Conservation (phyloP, 176 grass and related monocot genomes). For the Triticum urartu region DNA sequence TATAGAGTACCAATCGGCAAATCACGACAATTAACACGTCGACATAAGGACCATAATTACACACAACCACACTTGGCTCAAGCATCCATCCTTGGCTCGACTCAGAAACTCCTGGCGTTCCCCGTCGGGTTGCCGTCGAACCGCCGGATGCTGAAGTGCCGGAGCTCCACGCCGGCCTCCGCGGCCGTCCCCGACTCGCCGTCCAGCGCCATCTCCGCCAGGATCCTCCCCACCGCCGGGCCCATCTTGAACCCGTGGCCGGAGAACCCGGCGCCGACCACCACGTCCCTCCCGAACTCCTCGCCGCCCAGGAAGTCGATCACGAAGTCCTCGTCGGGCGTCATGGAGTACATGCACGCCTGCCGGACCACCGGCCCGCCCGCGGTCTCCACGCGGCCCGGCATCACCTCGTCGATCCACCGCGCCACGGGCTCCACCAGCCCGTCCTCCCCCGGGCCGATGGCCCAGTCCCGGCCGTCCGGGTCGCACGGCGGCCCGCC, state of each 20-base stretch:
- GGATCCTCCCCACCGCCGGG: constrained; percentile 59
- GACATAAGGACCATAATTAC: background rate
- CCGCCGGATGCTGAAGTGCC: constrained; percentile 46
- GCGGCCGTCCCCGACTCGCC: constrained; percentile 35
- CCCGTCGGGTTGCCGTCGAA: constrained; percentile 50
- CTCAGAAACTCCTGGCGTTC: constrained; percentile 40
- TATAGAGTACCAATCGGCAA: no score
- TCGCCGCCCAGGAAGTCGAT: constrained; percentile 76
- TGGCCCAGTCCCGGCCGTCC: constrained; percentile 58
- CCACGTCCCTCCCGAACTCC: constrained; percentile 74
- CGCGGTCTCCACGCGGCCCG: constrained; percentile 43
- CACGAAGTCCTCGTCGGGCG: constrained; percentile 81
- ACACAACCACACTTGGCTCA: background rate
- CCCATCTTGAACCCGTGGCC: constrained; percentile 95
- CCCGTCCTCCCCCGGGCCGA: background rate
- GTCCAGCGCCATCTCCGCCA: constrained; percentile 66
- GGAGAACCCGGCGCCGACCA: constrained; percentile 83
- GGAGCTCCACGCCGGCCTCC: constrained; percentile 48
- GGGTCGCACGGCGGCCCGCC: constrained; percentile 76
- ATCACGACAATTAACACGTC: no score
- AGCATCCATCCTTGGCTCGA: background rate
- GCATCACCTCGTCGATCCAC: constrained; percentile 68
- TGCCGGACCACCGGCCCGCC: constrained; percentile 64
- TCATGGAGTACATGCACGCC: constrained; percentile 92
- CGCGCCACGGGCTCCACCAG: constrained; percentile 49